A percentile compares a stretch with the other conserved stretches of the same genome.
phyloP scores from a whole-genome alignment of 441 rosid species.

The Gossypium davidsonii region DNA sequence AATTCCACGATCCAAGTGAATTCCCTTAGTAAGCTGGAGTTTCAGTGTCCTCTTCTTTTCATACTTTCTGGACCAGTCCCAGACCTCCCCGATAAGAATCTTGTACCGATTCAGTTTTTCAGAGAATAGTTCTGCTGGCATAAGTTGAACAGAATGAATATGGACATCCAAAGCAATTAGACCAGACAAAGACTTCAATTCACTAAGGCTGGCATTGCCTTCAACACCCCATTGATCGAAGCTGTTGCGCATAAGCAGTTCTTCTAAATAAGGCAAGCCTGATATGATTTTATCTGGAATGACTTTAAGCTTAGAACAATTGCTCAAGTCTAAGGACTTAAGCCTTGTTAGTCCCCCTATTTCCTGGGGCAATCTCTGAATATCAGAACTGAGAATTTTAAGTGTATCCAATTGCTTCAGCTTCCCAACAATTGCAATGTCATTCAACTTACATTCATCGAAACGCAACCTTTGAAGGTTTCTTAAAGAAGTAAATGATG shows the following conservation, averaged over 20 bases:
- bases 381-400: slow-evolving; percentile 8
- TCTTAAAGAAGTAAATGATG: slow-evolving; percentile 15
- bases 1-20: slow-evolving; percentile 11
- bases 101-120: slow-evolving; percentile 12
- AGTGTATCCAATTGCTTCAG: slow-evolving; percentile 15
- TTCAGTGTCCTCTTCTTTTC: slow-evolving; percentile 11
- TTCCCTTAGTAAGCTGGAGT: slow-evolving; percentile 9
- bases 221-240: slow-evolving; percentile 15
- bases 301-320: background rate
- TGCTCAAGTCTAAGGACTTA: slow-evolving; percentile 6
- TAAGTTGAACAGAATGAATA: background rate
- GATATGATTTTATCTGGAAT: slow-evolving; percentile 10
- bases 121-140: slow-evolving; percentile 12
- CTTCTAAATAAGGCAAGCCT: slow-evolving; percentile 14
- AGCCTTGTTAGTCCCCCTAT: slow-evolving; percentile 6
- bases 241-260: slow-evolving; percentile 12
- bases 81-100: slow-evolving; percentile 21
- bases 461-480: slow-evolving; percentile 30
- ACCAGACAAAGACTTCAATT: slow-evolving; percentile 15
- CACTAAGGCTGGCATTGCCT: slow-evolving; percentile 16
- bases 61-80: slow-evolving; percentile 7
- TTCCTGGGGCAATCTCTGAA: background rate
- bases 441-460: background rate
- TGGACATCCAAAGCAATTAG: slow-evolving; percentile 13
- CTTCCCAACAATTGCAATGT: slow-evolving; percentile 20